Evolutionary conservation across 371 early-diverging fungal species (phyloP).

Genomic region (Nematocida sp.): DNA sequence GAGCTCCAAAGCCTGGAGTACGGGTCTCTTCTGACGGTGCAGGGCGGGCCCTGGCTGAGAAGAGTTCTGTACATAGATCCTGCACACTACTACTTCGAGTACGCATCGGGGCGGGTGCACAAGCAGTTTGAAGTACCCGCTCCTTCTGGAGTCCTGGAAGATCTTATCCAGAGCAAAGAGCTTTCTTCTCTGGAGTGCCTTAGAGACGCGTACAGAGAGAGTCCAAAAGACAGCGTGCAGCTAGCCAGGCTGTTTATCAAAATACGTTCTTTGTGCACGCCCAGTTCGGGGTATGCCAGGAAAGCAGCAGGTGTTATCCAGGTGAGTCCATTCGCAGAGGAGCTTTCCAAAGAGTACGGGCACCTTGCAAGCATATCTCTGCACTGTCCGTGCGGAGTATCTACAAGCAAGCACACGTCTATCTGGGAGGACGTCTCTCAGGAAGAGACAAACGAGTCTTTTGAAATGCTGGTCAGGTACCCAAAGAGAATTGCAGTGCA

Average conservation of each 20-base stretch:
- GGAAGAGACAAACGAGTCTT: neutral
- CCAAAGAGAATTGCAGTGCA: neutral
- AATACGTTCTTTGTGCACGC: neutral
- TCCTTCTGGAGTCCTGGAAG: neutral
- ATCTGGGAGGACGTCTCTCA: neutral
- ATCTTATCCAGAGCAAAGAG: neutral
- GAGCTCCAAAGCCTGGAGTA: neutral
- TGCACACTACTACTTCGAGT: neutral
- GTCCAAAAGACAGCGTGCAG: neutral
- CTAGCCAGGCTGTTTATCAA: conserved; percentile 28
- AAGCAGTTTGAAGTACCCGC: neutral
- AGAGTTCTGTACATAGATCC: conserved; percentile 7
- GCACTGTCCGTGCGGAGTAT: conserved; percentile 8
- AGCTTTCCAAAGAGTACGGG: neutral
- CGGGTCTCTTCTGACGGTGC: conserved; percentile 15
- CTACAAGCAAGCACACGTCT: neutral
- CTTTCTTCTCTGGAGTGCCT: conserved; percentile 23
- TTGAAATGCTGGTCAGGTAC: neutral
- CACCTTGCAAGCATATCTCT: neutral
- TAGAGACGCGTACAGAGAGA: neutral
- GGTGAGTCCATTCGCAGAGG: conserved; percentile 25
- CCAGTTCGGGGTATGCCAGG: neutral
- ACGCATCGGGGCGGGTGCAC: neutral
- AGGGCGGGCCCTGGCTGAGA: neutral
- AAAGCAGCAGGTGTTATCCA: conserved; percentile 7